Conservation (phyloP, 768 basidiomycete species). For the Mycena rosella region DNA sequence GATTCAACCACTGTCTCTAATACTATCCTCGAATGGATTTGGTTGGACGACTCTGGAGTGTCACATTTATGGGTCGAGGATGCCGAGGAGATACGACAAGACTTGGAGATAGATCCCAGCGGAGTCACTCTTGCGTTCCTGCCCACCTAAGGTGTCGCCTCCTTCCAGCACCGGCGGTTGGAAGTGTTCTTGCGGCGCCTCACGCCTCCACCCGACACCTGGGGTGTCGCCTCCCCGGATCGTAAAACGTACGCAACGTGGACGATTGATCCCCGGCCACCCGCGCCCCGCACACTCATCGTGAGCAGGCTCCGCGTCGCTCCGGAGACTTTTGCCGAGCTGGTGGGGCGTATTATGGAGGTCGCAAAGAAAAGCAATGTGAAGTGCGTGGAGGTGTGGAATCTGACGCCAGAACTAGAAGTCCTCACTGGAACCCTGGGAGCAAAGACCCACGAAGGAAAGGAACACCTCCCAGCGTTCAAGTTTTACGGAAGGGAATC, state of each 20-base stretch:
- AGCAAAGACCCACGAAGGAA: slow-evolving; percentile 48
- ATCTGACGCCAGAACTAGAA: slow-evolving; percentile 52
- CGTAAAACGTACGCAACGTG: slow-evolving; percentile 55
- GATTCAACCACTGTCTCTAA: neutral
- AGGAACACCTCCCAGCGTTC: slow-evolving; percentile 57
- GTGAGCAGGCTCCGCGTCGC: slow-evolving; percentile 57
- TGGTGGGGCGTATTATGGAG: slow-evolving; percentile 51
- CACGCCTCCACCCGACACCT: slow-evolving; percentile 38
- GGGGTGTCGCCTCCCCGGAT: slow-evolving; percentile 44
- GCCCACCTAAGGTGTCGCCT: slow-evolving; percentile 61
- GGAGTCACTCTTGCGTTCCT: slow-evolving; percentile 53
- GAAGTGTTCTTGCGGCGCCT: slow-evolving; percentile 41
- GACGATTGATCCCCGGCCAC: slow-evolving; percentile 54
- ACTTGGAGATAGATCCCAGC: slow-evolving; percentile 39
- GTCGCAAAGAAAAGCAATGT: slow-evolving; percentile 51
- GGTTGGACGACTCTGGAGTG: slow-evolving; percentile 54
- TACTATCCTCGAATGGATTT: slow-evolving; percentile 40
- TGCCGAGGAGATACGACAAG: slow-evolving; percentile 48
- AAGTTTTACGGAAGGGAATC: slow-evolving; percentile 63
- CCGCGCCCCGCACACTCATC: slow-evolving; percentile 51
- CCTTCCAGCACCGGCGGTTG: slow-evolving; percentile 53
- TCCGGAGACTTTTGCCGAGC: slow-evolving; percentile 46
- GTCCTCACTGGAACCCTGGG: slow-evolving; percentile 44
- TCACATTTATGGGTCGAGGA: slow-evolving; percentile 56
- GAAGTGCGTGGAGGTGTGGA: slow-evolving; percentile 62